These are phyloP conservation scores for Exophiala sideris DNA, from an alignment of 2,329 filamentous ascomycete species.

Conservation along the genomic window DNA sequence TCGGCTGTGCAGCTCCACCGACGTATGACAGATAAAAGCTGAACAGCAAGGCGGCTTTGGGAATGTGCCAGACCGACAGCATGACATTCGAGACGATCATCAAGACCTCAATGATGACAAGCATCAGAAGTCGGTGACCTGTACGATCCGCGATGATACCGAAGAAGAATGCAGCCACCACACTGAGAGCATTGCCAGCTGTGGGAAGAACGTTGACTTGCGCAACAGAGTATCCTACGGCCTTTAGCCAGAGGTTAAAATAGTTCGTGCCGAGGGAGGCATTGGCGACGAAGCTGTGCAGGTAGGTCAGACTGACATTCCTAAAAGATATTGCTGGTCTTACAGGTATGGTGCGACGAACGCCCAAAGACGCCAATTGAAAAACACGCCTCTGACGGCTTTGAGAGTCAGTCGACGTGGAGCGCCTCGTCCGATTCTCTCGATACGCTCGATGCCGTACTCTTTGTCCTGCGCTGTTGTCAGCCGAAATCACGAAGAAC, in stretches of 20 bases:
- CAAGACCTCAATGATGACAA: not conserved
- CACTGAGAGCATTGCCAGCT: slow-evolving; percentile 47
- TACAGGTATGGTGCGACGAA: not conserved
- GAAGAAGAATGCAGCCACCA: slow-evolving; percentile 34
- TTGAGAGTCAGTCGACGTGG: not conserved
- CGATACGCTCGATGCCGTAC: slow-evolving; percentile 23
- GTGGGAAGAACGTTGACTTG: slow-evolving; percentile 53
- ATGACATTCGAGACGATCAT: not conserved
- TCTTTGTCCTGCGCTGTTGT: too few relatives aligned
- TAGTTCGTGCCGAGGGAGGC: slow-evolving; percentile 30
- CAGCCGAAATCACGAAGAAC: too few relatives aligned
- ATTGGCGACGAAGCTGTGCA: not conserved
- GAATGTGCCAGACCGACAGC: slow-evolving; percentile 2
- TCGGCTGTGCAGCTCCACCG: not conserved
- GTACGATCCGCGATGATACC: not conserved
- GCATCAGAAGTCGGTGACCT: not conserved
- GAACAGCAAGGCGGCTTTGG: slow-evolving; percentile 1
- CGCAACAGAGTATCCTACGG: slow-evolving; percentile 46
- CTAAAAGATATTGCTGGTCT: not conserved
- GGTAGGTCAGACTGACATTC: too few relatives aligned
- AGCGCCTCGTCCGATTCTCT: not conserved
- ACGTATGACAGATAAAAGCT: slow-evolving; percentile 1
- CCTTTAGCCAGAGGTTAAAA: slow-evolving; percentile 55
- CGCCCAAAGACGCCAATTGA: not conserved
- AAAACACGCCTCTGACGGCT: not conserved